Base-by-base conservation (phyloP, 129 eudicot genomes). In the Escallonia rubra region DNA sequence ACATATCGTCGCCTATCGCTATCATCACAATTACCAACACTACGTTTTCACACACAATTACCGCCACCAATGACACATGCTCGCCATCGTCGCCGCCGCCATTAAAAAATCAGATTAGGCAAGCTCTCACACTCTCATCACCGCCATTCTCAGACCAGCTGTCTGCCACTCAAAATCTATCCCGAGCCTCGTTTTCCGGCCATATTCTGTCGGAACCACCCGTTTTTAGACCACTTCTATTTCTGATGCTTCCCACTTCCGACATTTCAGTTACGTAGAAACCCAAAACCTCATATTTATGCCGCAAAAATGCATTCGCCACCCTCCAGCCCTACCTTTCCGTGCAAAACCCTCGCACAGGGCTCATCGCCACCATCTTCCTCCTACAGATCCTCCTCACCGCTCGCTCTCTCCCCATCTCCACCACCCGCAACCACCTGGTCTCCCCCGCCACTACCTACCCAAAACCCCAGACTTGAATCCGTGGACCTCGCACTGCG, bases 401-500 rank as follows among this genome's bases (percentile, higher is more conserved):
- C 73, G 70, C 78, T 47, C 91, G 79, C 47, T 78, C 75, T 53
- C 50, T 67, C 65, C 91, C 89, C 69, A n/a, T 52, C 10, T 70
- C 60, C 44, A 54, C 0, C 60, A 16, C 52, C 73, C 44, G 39
- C 51, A 57, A 15, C 34, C 57, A 56, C 7, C n/a, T n/a, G n/a
- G 15, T 63, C 52, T 4, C 52, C 69, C 54, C 59, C 42, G 14
- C 16, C 59, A 10, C 47, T 67, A 42, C 15, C 50, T n/a, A 41
- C 10, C 53, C 43, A 74, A n/a, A 88, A 96, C 59, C 80, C 81
- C 0, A 5, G 76, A 80, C 9, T 6, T 93, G 4, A 86, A 73
- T 74, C 96, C 96, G 0, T 93, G 82, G 81, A 68, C 75, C 2
- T 86, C 96, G 0, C 78, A 84, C 8, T 93, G 98, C 72, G 83